Conservation (phyloP, 345 rosid species). For the Lumnitzera racemosa region DNA sequence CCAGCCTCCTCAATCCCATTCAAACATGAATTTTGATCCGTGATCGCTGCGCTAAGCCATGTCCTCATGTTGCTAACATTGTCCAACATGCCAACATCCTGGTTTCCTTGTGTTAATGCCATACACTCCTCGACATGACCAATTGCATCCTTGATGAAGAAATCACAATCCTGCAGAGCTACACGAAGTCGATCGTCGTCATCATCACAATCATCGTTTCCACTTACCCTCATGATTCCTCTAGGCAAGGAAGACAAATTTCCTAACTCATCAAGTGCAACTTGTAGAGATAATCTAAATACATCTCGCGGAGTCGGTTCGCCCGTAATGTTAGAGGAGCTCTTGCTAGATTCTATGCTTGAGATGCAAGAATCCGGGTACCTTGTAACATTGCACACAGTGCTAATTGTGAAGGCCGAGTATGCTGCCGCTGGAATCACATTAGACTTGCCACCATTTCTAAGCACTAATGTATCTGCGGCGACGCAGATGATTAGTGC, state of each 20-base stretch:
- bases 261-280: slow-evolving; percentile 15
- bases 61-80: slow-evolving; percentile 50
- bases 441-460: background rate
- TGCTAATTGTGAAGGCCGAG: slow-evolving; percentile 7
- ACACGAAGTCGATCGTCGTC: background rate
- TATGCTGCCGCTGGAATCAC: background rate
- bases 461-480: slow-evolving; percentile 4
- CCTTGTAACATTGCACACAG: slow-evolving; percentile 18
- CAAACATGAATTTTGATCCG: slow-evolving; percentile 64
- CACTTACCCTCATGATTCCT: slow-evolving; percentile 4
- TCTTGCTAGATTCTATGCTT: slow-evolving; percentile 17
- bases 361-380: slow-evolving; percentile 23
- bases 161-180: slow-evolving; percentile 14
- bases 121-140: slow-evolving; percentile 36
- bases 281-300: slow-evolving; percentile 19
- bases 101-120: slow-evolving; percentile 30
- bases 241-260: slow-evolving; percentile 15
- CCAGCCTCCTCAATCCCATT: slow-evolving; percentile 23
- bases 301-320: slow-evolving; percentile 11
- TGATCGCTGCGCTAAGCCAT: slow-evolving; percentile 68
- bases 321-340: slow-evolving; percentile 5
- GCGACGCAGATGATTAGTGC: slow-evolving; percentile 3
- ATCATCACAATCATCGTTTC: background rate
- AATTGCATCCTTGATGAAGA: slow-evolving; percentile 17
- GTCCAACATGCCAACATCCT: slow-evolving; percentile 26